Percentiles rank a stretch among this genome's conserved stretches.
Evolutionary conservation across 371 early-diverging fungal species (phyloP).

Genomic region (Rhizopus sp.): DNA sequence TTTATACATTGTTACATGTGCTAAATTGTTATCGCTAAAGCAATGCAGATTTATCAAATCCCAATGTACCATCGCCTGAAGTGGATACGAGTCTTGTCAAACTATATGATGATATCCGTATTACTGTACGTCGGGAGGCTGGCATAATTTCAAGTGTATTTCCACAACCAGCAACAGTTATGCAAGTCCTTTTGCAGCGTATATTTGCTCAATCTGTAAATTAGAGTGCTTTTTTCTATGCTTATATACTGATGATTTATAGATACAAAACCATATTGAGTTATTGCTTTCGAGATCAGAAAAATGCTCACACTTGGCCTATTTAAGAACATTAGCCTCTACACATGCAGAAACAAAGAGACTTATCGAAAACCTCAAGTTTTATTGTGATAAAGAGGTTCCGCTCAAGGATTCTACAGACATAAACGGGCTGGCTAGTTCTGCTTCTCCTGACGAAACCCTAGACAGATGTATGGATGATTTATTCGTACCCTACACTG

Average conservation of each 20-base stretch:
- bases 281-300: slow-evolving; percentile 71
- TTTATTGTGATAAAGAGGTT: slow-evolving; percentile 60
- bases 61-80: slow-evolving; percentile 61
- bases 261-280: slow-evolving; percentile 90
- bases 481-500: slow-evolving; percentile 93
- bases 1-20: not conserved
- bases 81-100: slow-evolving; percentile 78
- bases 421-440: slow-evolving; percentile 36
- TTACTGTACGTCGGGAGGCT: slow-evolving; percentile 85
- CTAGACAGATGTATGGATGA: slow-evolving; percentile 92
- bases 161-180: slow-evolving; percentile 87
- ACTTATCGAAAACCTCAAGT: slow-evolving; percentile 75
- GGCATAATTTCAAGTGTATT: slow-evolving; percentile 88
- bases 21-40: slow-evolving; percentile 16
- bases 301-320: slow-evolving; percentile 70
- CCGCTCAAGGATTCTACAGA: slow-evolving; percentile 27
- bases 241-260: not conserved
- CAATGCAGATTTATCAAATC: slow-evolving; percentile 42
- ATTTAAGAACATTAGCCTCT: slow-evolving; percentile 76
- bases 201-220: slow-evolving; percentile 94
- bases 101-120: slow-evolving; percentile 81
- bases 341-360: slow-evolving; percentile 77
- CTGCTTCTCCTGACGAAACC: slow-evolving; percentile 58
- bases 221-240: not conserved
- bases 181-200: slow-evolving; percentile 92